Percentiles rank a stretch among this genome's conserved stretches.
phyloP scores from a whole-genome alignment of 352 stramenopile species.

The Globisporangium recalcitrans region DNA sequence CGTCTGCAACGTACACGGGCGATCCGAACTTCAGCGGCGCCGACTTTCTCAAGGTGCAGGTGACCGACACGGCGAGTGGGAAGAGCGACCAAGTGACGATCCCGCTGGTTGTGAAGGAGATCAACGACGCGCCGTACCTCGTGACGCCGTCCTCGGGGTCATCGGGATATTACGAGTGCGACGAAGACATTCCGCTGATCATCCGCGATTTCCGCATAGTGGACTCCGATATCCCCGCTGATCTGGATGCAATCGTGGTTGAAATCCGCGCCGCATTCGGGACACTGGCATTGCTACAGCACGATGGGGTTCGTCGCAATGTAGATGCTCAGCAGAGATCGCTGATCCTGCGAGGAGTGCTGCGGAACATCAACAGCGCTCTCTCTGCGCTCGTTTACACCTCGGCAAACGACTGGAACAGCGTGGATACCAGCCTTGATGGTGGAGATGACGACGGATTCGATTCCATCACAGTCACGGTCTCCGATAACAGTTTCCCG shows the following conservation, averaged over 20 bases:
- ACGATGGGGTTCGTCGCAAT: not conserved
- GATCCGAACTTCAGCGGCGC: conserved; percentile 38
- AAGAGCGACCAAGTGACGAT: conserved; percentile 29
- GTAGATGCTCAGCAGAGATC: not conserved
- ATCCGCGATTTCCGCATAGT: conserved; percentile 37
- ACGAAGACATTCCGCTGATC: conserved; percentile 51
- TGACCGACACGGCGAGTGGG: conserved; percentile 16
- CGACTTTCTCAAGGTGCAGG: conserved; percentile 34
- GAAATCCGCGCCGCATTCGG: conserved; percentile 27
- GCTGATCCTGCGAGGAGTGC: conserved; percentile 30
- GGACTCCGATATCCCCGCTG: conserved; percentile 35
- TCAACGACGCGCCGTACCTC: conserved; percentile 73
- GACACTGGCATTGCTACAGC: conserved; percentile 29
- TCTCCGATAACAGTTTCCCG: conserved; percentile 23
- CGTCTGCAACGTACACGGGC: conserved; percentile 30
- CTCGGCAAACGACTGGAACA: conserved; percentile 66
- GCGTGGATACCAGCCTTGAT: conserved; percentile 26
- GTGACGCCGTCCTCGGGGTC: not conserved
- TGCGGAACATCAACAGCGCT: conserved; percentile 39
- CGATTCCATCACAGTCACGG: conserved; percentile 37
- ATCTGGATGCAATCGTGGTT: conserved; percentile 15
- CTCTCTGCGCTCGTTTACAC: conserved; percentile 45
- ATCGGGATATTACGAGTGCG: conserved; percentile 36
- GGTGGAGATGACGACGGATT: conserved; percentile 23
- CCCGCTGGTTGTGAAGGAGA: conserved; percentile 38